phyloP scores from a whole-genome alignment of 78 protist species.

The Dictyostelium discoideum region DNA sequence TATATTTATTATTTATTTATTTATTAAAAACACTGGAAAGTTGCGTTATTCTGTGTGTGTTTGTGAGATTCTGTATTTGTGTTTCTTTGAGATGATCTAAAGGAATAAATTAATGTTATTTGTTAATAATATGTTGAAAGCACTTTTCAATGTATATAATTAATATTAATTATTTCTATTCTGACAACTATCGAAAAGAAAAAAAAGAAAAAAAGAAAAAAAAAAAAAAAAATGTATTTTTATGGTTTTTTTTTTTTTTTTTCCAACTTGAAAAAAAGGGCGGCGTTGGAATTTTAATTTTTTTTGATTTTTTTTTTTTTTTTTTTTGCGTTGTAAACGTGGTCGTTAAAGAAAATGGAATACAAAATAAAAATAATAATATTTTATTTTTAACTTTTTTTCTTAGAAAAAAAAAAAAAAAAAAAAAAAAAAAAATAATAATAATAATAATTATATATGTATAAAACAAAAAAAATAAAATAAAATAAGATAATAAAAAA shows the following conservation, averaged over 20 bases:
- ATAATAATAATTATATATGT: no score
- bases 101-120: no score
- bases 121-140: neutral
- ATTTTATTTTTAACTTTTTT: neutral
- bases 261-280: neutral
- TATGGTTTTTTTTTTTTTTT: no score
- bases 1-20: no score
- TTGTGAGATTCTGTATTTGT: neutral
- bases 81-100: neutral
- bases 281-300: neutral
- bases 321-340: neutral
- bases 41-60: neutral
- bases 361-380: no score
- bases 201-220: no score
- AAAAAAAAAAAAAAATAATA: no score
- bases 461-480: no score
- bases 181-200: neutral
- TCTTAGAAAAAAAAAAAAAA: no score
- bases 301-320: no score
- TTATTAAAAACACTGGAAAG: neutral
- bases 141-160: neutral
- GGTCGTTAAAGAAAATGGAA: neutral
- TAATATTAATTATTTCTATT: no score
- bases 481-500: no score
- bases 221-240: neutral